Evolutionary conservation across 257 asterid genomes (phyloP).

Genomic region (Linderniella brevidens): DNA sequence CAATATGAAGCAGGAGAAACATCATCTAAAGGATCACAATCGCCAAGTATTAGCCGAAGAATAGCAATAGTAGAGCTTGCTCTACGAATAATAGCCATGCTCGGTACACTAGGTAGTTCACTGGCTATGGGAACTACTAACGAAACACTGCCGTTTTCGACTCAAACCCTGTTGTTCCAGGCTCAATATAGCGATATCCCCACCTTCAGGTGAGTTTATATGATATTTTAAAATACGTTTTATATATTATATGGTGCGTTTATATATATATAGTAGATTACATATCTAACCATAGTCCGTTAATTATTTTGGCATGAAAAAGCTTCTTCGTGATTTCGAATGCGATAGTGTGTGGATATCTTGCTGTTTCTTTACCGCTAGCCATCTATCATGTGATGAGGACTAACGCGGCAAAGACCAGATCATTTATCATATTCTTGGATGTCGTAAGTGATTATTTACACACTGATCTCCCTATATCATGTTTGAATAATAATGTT

Average conservation of each 20-base stretch:
- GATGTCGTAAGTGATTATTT: slow-evolving; percentile 31
- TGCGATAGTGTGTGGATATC: slow-evolving; percentile 44
- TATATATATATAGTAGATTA: background rate
- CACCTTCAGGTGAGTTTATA: slow-evolving; percentile 32
- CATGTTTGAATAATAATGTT: background rate
- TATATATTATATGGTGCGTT: too few species aligned
- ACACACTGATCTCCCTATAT: too few species aligned
- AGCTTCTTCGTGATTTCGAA: slow-evolving; percentile 51
- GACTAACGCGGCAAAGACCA: slow-evolving; percentile 40
- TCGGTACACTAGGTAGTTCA: slow-evolving; percentile 56
- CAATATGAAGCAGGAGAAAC: background rate
- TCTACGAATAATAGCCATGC: slow-evolving; percentile 38
- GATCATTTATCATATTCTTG: slow-evolving; percentile 31
- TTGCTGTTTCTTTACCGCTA: slow-evolving; percentile 42
- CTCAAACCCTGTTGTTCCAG: slow-evolving; percentile 34
- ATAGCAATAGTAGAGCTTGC: slow-evolving; percentile 35
- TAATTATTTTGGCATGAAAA: slow-evolving; percentile 7
- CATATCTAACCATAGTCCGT: too few species aligned
- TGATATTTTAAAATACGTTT: too few species aligned
- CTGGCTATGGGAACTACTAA: slow-evolving; percentile 62
- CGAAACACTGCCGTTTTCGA: slow-evolving; percentile 52
- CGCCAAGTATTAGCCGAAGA: slow-evolving; percentile 19
- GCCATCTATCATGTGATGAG: slow-evolving; percentile 46
- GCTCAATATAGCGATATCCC: slow-evolving; percentile 59
- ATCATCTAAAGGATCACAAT: slow-evolving; percentile 14